Percentiles rank a stretch among this genome's conserved stretches.
These are phyloP conservation scores for Botrytis hyacinthi DNA, from an alignment of 2,329 filamentous ascomycete genomes.

Conservation along the genomic window DNA sequence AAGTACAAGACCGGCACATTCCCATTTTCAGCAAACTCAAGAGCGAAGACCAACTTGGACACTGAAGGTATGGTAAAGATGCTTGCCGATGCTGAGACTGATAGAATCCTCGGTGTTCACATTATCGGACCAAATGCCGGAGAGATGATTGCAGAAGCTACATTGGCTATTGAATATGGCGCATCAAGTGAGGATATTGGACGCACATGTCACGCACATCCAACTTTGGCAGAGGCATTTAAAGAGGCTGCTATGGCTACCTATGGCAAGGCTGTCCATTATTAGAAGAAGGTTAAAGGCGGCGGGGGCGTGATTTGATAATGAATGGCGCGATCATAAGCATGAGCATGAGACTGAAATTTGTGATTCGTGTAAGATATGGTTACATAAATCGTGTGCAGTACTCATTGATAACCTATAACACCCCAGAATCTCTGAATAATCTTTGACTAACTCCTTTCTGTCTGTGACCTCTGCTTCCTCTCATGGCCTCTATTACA, in stretches of 20 bases:
- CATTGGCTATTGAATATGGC: constrained; percentile 92
- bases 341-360: constrained; percentile 16
- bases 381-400: constrained; percentile 30
- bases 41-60: constrained; percentile 98
- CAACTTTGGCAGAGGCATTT: constrained; percentile 84
- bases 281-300: constrained; percentile 51
- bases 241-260: constrained; percentile 99
- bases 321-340: constrained; percentile 14
- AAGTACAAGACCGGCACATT: constrained; percentile 93
- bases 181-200: constrained; percentile 93
- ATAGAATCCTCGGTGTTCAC: constrained; percentile 91
- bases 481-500: not conserved
- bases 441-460: not conserved
- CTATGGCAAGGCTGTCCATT: constrained; percentile 93
- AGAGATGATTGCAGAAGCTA: constrained; percentile 99
- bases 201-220: constrained; percentile 94
- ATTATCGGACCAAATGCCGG: constrained; percentile 95
- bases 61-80: constrained; percentile 97
- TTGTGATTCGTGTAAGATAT: constrained; percentile 37
- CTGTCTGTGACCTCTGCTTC: not conserved
- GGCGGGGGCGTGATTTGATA: constrained; percentile 11
- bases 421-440: constrained; percentile 11
- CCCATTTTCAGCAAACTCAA: constrained; percentile 97
- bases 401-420: constrained; percentile 23
- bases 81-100: constrained; percentile 91